A percentile compares a stretch with the other conserved stretches of the same genome.
phyloP scores from a whole-genome alignment of 441 rosid species.

The Hura crepitans region DNA sequence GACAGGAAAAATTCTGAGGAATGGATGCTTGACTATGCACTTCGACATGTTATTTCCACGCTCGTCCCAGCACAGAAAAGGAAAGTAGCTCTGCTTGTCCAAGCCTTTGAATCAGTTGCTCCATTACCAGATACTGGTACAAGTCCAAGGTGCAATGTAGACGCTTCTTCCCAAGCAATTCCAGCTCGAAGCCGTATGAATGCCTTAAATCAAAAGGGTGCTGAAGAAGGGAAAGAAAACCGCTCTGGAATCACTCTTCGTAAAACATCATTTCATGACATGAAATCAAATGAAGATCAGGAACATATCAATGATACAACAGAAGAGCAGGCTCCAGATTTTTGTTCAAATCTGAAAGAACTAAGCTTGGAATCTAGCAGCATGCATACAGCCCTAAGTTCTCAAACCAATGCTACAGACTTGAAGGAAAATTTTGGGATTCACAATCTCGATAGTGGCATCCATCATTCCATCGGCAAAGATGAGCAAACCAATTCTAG shows the following conservation, averaged over 20 bases:
- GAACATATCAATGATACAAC: conserved; percentile 18
- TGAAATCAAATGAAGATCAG: conserved; percentile 17
- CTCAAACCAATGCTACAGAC: conserved; percentile 19
- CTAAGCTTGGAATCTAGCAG: conserved; percentile 13
- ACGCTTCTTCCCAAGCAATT: conserved; percentile 29
- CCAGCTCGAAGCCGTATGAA: conserved; percentile 20
- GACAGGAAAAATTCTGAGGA: conserved; percentile 66
- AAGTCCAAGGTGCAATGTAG: conserved; percentile 16
- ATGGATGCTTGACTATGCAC: conserved; percentile 98
- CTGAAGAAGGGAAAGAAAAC: conserved; percentile 10
- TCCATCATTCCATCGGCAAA: conserved; percentile 6
- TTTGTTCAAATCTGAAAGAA: conserved; percentile 19
- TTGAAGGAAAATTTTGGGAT: conserved; percentile 24
- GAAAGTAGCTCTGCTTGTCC: conserved; percentile 76
- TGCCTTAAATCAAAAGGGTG: conserved; percentile 15
- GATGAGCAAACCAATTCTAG: conserved; percentile 18
- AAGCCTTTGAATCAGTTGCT: conserved; percentile 71
- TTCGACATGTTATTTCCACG: conserved; percentile 63
- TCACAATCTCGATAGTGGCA: conserved; percentile 13
- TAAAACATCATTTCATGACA: conserved; percentile 20
- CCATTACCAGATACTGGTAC: conserved; percentile 35
- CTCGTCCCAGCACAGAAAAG: conserved; percentile 80
- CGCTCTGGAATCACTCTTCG: conserved; percentile 15
- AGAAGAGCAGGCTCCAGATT: conserved; percentile 18
- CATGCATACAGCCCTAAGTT: not conserved